Conservation (phyloP, 2,329 filamentous ascomycete genomes). For the Aspergillus phoenicis region DNA sequence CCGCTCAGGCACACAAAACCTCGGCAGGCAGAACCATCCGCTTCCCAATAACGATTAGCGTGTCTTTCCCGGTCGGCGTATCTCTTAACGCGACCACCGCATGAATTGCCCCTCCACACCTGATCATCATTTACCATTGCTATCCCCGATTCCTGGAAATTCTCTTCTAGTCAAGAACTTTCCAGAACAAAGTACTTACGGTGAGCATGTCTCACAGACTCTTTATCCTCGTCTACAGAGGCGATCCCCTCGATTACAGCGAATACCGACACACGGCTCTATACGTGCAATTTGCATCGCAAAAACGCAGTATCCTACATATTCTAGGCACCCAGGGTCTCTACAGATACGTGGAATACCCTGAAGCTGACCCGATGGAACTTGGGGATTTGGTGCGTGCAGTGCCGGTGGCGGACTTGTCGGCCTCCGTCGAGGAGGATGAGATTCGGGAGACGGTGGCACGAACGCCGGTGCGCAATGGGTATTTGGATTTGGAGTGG, state of each 20-base stretch:
- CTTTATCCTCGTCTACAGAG: conserved; percentile 31
- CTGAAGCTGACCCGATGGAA: conserved; percentile 15
- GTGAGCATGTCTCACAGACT: conserved; percentile 26
- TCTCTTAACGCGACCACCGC: too few species aligned
- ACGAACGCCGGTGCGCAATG: conserved; percentile 28
- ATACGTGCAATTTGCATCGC: conserved; percentile 25
- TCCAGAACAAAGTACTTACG: neutral
- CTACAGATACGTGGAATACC: conserved; percentile 26
- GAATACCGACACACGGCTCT: conserved; percentile 36
- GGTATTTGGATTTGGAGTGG: conserved; percentile 30
- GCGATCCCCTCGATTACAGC: conserved; percentile 32
- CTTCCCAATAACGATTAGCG: too few species aligned
- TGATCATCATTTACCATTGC: too few species aligned
- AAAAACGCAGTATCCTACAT: conserved; percentile 26
- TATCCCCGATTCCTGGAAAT: too few species aligned
- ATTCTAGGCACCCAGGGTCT: conserved; percentile 31
- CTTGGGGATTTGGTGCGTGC: conserved; percentile 20
- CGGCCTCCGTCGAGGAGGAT: conserved; percentile 19
- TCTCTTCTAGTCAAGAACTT: too few species aligned
- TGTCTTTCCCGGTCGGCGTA: too few species aligned
- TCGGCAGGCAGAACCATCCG: too few species aligned
- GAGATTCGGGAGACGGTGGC: conserved; percentile 24
- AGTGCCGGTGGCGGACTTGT: conserved; percentile 19
- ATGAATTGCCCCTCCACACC: too few species aligned
- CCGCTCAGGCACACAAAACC: too few species aligned